phyloP scores from a whole-genome alignment of 164 flowering plant species.

The Nymphaea colorata region DNA sequence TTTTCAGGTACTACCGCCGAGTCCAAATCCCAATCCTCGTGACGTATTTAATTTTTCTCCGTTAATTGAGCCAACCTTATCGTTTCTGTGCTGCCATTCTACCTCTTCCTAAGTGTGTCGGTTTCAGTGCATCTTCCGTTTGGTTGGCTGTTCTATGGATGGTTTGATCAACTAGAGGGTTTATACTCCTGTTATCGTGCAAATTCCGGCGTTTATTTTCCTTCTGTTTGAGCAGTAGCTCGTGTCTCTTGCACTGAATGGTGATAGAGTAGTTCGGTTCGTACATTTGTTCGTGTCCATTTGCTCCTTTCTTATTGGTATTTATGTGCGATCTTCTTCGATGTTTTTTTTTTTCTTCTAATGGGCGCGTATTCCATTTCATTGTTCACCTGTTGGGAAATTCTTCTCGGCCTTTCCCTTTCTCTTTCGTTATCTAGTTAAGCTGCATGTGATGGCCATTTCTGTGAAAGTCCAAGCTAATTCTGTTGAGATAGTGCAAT shows the following conservation, averaged over 20 bases:
- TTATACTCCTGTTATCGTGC: background rate
- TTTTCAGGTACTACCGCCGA: conserved; percentile 33
- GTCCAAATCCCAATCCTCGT: background rate
- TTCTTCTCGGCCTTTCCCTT: background rate
- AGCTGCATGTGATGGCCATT: background rate
- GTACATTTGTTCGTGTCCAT: background rate
- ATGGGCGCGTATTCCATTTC: background rate
- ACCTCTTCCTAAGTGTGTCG: background rate
- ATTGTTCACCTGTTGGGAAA: background rate
- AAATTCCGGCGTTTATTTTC: background rate
- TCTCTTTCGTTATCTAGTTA: background rate
- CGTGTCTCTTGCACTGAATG: background rate
- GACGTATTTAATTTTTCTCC: background rate
- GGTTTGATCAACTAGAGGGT: background rate
- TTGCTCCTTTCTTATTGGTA: background rate
- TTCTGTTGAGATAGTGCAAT: too few relatives aligned
- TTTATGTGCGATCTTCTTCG: background rate
- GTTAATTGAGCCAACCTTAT: background rate
- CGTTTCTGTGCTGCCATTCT: background rate
- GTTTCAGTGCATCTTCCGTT: background rate
- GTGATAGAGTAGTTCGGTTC: background rate
- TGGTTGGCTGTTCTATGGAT: background rate
- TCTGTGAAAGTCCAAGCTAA: too few relatives aligned
- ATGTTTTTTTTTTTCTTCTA: too few relatives aligned
- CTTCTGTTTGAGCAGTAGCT: background rate